A percentile compares a stretch with the other conserved stretches of the same genome.
Conservation (phyloP, 164 flowering plant genomes). For the Nymphaea thermarum region DNA sequence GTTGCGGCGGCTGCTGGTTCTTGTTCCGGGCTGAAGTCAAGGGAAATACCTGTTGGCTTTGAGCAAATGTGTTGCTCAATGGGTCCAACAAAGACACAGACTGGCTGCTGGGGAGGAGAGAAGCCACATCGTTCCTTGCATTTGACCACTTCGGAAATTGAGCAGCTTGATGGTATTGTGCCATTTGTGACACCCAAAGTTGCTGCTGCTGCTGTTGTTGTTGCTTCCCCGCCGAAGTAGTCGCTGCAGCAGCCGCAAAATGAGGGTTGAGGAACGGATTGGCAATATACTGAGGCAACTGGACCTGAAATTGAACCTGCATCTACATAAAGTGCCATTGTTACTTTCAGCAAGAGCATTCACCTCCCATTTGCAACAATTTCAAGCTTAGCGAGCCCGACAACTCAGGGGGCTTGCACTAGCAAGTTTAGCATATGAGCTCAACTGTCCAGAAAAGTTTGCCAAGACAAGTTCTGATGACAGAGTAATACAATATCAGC, state of each 20-base stretch:
- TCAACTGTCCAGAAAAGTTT: too few relatives aligned
- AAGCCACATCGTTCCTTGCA: neutral
- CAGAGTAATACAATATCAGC: too few relatives aligned
- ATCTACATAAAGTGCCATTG: neutral
- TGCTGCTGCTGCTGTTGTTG: neutral
- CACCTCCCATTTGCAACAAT: too few relatives aligned
- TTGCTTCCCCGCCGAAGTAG: neutral
- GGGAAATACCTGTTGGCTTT: neutral
- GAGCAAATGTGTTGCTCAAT: neutral
- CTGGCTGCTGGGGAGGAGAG: neutral
- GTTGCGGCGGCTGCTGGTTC: neutral
- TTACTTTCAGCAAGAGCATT: too few relatives aligned
- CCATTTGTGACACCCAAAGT: neutral
- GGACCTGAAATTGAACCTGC: neutral
- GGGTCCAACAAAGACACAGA: neutral
- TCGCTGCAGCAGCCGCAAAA: neutral
- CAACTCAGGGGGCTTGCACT: too few relatives aligned
- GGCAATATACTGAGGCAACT: neutral
- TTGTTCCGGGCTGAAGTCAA: neutral
- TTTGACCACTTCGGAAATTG: neutral
- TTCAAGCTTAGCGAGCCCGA: too few relatives aligned
- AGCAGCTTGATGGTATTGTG: neutral
- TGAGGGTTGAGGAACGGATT: neutral
- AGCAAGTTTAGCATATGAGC: too few relatives aligned
- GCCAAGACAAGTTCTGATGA: too few relatives aligned